Percentiles rank a stretch among this genome's conserved stretches.
phyloP scores from a whole-genome alignment of 2,329 filamentous ascomycete genomes.

The Diplodia seriata region DNA sequence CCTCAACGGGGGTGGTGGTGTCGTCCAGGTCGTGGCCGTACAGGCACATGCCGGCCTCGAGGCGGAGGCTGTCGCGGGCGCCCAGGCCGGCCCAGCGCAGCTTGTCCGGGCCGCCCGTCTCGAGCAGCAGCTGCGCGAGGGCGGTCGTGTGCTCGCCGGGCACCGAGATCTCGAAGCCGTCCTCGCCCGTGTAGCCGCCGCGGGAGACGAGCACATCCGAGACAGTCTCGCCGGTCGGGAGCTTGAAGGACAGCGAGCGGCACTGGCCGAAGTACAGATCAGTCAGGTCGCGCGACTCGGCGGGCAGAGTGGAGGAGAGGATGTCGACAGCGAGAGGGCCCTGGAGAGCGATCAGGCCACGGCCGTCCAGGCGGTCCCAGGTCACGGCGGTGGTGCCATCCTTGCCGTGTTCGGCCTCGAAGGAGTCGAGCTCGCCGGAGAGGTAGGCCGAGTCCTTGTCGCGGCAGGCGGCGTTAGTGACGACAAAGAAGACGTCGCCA shows the following conservation, averaged over 20 bases:
- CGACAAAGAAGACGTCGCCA: conserved; percentile 80
- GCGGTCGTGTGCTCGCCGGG: conserved; percentile 68
- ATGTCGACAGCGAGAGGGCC: conserved; percentile 78
- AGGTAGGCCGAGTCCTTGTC: conserved; percentile 87
- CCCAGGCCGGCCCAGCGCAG: conserved; percentile 87
- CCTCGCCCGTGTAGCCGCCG: conserved; percentile 95
- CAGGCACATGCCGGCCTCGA: conserved; percentile 99
- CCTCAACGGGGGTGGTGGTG: conserved; percentile 71
- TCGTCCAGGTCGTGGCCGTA: conserved; percentile 98
- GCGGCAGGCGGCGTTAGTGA: conserved; percentile 91
- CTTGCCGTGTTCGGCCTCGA: conserved; percentile 61
- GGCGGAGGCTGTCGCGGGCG: conserved; percentile 86
- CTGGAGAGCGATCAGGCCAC: conserved; percentile 87
- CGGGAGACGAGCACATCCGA: conserved; percentile 75
- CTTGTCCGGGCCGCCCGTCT: conserved; percentile 63
- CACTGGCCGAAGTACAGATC: conserved; percentile 83
- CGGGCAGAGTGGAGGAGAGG: conserved; percentile 68
- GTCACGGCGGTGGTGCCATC: conserved; percentile 57
- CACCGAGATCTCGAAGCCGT: conserved; percentile 96
- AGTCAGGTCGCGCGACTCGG: conserved; percentile 60
- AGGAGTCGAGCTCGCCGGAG: conserved; percentile 68
- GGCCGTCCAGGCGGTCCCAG: conserved; percentile 74
- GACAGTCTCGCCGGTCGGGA: conserved; percentile 58
- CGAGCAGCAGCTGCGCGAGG: conserved; percentile 74
- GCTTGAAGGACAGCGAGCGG: conserved; percentile 68